These are phyloP conservation scores for Yarrowia yakushimensis DNA, from an alignment of 805 yeast genomes.

Conservation along the genomic window DNA sequence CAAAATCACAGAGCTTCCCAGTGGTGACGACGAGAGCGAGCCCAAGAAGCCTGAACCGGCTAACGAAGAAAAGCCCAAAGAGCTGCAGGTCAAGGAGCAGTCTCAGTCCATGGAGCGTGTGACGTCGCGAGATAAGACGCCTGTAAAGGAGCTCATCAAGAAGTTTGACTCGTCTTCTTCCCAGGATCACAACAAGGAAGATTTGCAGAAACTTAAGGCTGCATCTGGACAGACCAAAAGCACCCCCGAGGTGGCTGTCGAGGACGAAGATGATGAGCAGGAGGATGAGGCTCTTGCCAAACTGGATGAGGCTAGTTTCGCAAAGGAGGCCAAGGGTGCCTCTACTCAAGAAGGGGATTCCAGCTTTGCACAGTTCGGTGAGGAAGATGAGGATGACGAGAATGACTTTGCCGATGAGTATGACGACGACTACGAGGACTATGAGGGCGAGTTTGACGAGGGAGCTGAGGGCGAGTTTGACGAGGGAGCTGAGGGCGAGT, in stretches of 20 bases:
- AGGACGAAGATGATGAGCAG: conserved; percentile 21
- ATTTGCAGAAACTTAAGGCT: conserved; percentile 20
- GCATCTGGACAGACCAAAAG: neutral
- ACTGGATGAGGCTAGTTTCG: neutral
- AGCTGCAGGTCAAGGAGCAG: conserved; percentile 13
- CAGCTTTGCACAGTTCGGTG: neutral
- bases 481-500: too few relatives aligned
- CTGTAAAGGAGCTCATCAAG: conserved; percentile 15
- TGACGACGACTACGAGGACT: conserved; percentile 14
- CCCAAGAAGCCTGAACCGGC: neutral
- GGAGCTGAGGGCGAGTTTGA: too few relatives aligned
- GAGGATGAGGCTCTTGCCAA: neutral
- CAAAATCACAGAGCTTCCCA: neutral
- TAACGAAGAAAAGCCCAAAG: neutral
- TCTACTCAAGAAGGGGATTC: neutral
- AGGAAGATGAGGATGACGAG: conserved; percentile 7
- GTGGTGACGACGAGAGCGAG: neutral
- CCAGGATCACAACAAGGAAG: conserved; percentile 9
- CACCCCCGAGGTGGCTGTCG: conserved; percentile 5
- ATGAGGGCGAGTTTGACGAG: conserved; percentile 12
- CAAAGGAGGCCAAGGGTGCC: neutral
- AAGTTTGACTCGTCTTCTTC: conserved; percentile 20
- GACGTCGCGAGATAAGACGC: neutral
- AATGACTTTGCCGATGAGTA: conserved; percentile 24
- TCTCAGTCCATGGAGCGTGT: conserved; percentile 5